Percentiles rank a stretch among this genome's conserved stretches.
Conservation (phyloP, 2,329 filamentous ascomycete genomes). For the Ceratocystis albifundus region DNA sequence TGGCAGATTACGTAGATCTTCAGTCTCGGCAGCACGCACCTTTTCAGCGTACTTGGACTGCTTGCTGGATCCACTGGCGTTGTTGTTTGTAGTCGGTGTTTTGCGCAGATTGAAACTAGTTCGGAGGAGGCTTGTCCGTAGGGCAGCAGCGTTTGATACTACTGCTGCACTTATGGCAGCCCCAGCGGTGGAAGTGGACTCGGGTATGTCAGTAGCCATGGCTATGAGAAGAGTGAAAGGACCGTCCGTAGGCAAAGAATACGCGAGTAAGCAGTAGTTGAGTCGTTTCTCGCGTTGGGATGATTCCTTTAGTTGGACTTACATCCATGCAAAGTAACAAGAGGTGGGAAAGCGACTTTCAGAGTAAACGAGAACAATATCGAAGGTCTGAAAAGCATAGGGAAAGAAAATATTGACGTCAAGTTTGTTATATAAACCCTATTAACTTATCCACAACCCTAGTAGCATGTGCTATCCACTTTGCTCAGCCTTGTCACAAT, state of each 20-base stretch:
- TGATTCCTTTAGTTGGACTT: neutral
- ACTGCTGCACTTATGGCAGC: slow-evolving; percentile 1
- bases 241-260: neutral
- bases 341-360: neutral
- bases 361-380: neutral
- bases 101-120: slow-evolving; percentile 12
- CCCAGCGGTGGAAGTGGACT: neutral
- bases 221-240: neutral
- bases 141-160: slow-evolving; percentile 9
- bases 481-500: neutral
- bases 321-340: neutral
- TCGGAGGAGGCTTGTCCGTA: slow-evolving; percentile 10
- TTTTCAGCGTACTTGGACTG: slow-evolving; percentile 17
- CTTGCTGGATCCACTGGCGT: neutral
- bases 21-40: slow-evolving; percentile 14
- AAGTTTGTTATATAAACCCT: neutral
- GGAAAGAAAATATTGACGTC: neutral
- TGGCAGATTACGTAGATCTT: slow-evolving; percentile 18
- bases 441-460: neutral
- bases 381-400: neutral
- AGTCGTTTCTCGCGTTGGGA: too few relatives aligned
- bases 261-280: too few relatives aligned
- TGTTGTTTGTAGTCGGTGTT: neutral
- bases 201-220: neutral
- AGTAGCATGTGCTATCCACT: neutral